phyloP scores from a whole-genome alignment of 2,329 filamentous ascomycete species.

The Diplodia corticola region DNA sequence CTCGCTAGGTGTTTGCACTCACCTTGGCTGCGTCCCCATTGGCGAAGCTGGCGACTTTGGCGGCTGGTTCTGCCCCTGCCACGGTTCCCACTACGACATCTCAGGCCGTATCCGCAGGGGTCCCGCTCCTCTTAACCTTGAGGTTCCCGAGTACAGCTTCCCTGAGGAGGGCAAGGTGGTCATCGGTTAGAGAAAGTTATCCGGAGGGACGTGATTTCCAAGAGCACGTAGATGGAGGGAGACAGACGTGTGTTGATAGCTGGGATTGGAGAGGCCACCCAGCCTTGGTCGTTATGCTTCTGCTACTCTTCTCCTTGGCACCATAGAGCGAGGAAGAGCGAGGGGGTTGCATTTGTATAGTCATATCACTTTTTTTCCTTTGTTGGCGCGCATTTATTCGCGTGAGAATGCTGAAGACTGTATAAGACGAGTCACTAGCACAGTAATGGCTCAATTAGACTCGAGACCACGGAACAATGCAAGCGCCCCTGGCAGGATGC shows the following conservation, averaged over 20 bases:
- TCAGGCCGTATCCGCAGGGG: slow-evolving; percentile 97
- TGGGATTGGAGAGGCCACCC: slow-evolving; percentile 20
- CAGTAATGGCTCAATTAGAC: slow-evolving; percentile 1
- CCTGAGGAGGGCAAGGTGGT: slow-evolving; percentile 83
- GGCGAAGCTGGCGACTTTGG: slow-evolving; percentile 97
- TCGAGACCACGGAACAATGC: background rate
- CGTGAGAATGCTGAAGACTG: slow-evolving; percentile 17
- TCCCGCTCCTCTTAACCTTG: slow-evolving; percentile 94
- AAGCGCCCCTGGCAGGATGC: background rate
- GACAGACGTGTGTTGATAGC: slow-evolving; percentile 20
- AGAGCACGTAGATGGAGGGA: slow-evolving; percentile 16
- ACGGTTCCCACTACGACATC: slow-evolving; percentile 99
- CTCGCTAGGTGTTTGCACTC: slow-evolving; percentile 86
- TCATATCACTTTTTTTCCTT: slow-evolving; percentile 22
- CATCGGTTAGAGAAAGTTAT: slow-evolving; percentile 66
- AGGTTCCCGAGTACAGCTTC: slow-evolving; percentile 92
- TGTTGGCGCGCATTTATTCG: slow-evolving; percentile 11
- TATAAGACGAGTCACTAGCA: slow-evolving; percentile 10
- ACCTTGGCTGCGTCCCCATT: slow-evolving; percentile 98
- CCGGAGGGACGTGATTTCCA: background rate
- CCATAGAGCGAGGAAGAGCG: slow-evolving; percentile 5
- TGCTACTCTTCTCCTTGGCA: slow-evolving; percentile 21
- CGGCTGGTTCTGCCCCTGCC: slow-evolving; percentile 99
- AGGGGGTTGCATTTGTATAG: slow-evolving; percentile 19
- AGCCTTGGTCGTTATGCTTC: slow-evolving; percentile 16